Evolutionary conservation across 2,329 filamentous ascomycete genomes (phyloP).

Genomic region (Lachnellula cervina): DNA sequence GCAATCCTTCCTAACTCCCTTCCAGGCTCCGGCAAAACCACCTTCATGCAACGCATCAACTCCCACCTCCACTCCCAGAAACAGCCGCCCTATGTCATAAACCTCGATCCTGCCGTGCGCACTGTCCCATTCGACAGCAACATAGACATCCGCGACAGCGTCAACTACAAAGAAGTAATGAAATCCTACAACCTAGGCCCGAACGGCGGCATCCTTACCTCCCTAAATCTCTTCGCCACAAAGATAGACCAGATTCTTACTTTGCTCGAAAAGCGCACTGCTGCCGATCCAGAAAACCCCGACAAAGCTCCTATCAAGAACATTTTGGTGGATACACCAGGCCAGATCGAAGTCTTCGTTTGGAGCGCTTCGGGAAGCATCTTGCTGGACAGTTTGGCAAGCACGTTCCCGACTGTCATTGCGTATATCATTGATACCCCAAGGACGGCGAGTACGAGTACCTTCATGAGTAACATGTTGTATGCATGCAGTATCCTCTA

Average conservation of each 20-base stretch:
- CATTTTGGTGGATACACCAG: slow-evolving; percentile 91
- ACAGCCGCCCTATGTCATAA: slow-evolving; percentile 87
- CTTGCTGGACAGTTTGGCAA: slow-evolving; percentile 85
- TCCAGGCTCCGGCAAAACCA: slow-evolving; percentile 92
- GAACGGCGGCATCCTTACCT: slow-evolving; percentile 94
- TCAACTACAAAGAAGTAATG: slow-evolving; percentile 99
- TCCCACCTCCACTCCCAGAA: slow-evolving; percentile 79
- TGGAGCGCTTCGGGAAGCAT: slow-evolving; percentile 97
- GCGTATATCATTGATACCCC: slow-evolving; percentile 98
- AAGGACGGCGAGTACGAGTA: slow-evolving; percentile 84
- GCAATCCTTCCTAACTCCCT: slow-evolving; percentile 1
- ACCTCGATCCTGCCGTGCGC: slow-evolving; percentile 91
- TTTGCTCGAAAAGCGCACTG: slow-evolving; percentile 82
- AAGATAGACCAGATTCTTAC: slow-evolving; percentile 94
- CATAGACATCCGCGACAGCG: slow-evolving; percentile 97
- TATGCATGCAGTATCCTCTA: slow-evolving; percentile 98
- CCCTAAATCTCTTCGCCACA: slow-evolving; percentile 91
- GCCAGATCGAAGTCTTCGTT: slow-evolving; percentile 98
- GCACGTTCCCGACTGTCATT: slow-evolving; percentile 92
- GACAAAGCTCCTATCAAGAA: slow-evolving; percentile 65
- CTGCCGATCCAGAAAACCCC: slow-evolving; percentile 55
- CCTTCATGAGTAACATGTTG: slow-evolving; percentile 99
- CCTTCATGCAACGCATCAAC: slow-evolving; percentile 98
- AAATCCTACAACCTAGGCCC: slow-evolving; percentile 97
- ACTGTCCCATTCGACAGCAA: slow-evolving; percentile 94